phyloP scores from a whole-genome alignment of 768 basidiomycete species.

The Lentinula raphanica region DNA sequence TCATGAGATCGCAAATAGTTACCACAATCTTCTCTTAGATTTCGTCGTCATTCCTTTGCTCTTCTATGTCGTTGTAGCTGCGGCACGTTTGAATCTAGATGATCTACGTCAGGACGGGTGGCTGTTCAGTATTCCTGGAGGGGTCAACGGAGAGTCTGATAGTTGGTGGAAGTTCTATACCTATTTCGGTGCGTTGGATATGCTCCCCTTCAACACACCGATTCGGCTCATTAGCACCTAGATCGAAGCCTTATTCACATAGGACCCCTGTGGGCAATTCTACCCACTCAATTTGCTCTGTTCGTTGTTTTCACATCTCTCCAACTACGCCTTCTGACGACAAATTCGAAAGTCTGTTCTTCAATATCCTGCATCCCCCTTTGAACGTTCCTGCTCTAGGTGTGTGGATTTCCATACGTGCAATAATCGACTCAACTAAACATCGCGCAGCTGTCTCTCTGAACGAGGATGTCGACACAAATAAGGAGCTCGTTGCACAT shows the following conservation, averaged over 20 bases:
- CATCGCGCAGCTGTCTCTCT: conserved; percentile 69
- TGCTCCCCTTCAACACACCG: neutral
- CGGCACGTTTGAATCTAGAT: conserved; percentile 54
- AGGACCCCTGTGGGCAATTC: conserved; percentile 67
- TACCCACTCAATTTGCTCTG: conserved; percentile 94
- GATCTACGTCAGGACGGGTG: conserved; percentile 65
- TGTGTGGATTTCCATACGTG: conserved; percentile 26
- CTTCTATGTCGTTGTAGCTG: conserved; percentile 78
- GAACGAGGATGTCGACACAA: conserved; percentile 82
- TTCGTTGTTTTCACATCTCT: conserved; percentile 38
- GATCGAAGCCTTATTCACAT: conserved; percentile 60
- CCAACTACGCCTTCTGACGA: conserved; percentile 11
- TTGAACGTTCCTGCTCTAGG: conserved; percentile 88
- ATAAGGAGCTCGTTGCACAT: conserved; percentile 89
- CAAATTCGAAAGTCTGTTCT: conserved; percentile 53
- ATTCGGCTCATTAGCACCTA: conserved; percentile 21
- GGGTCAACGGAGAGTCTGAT: conserved; percentile 26
- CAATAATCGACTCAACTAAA: neutral
- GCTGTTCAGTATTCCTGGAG: conserved; percentile 74
- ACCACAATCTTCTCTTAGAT: conserved; percentile 39
- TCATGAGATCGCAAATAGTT: neutral
- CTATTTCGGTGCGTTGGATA: conserved; percentile 57
- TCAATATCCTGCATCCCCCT: conserved; percentile 81
- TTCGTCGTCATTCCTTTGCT: conserved; percentile 74
- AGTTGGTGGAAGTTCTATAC: conserved; percentile 86